Percentiles rank a stretch among this genome's conserved stretches.
Conservation (phyloP, 495 filamentous ascomycete species). For the Lepidopterella palustris region DNA sequence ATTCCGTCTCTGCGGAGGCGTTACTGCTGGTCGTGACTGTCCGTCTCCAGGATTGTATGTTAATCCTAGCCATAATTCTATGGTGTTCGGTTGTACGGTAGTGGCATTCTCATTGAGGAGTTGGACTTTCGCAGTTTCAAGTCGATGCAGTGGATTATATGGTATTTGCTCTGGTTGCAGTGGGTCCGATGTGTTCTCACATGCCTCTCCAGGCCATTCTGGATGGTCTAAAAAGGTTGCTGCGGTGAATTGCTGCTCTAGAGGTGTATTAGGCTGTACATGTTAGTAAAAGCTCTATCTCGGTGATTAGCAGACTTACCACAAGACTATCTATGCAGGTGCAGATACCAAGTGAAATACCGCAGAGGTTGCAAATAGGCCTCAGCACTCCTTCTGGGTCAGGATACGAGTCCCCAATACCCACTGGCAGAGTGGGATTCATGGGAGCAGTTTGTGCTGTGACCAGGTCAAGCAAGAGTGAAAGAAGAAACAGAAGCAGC, state of each 20-base stretch:
- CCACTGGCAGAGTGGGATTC: slow-evolving; percentile 4
- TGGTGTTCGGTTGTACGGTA: slow-evolving; percentile 9
- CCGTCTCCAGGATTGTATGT: slow-evolving; percentile 21
- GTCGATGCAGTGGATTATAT: slow-evolving; percentile 1
- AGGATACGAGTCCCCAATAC: slow-evolving; percentile 13
- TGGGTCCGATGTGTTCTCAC: not conserved
- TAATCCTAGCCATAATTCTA: slow-evolving; percentile 8
- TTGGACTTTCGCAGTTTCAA: not conserved
- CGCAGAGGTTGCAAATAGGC: slow-evolving; percentile 16
- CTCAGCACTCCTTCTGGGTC: slow-evolving; percentile 23
- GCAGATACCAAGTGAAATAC: slow-evolving; percentile 9
- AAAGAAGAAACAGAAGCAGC: slow-evolving; percentile 5
- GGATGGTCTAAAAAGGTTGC: slow-evolving; percentile 13
- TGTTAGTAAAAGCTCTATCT: not conserved
- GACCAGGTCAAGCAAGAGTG: slow-evolving; percentile 10
- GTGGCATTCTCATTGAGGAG: slow-evolving; percentile 15
- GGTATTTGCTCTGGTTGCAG: not conserved
- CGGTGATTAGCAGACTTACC: slow-evolving; percentile 5
- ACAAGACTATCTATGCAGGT: slow-evolving; percentile 1
- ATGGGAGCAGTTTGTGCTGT: slow-evolving; percentile 11
- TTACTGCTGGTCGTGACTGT: not conserved
- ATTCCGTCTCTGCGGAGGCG: slow-evolving; percentile 6
- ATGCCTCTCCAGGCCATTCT: slow-evolving; percentile 17
- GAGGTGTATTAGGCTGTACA: slow-evolving; percentile 2
- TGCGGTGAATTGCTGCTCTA: slow-evolving; percentile 8